A percentile compares a stretch with the other conserved stretches of the same genome.
Evolutionary conservation across 2,329 filamentous ascomycete species (phyloP).

Genomic region (Fusarium liriodendri): DNA sequence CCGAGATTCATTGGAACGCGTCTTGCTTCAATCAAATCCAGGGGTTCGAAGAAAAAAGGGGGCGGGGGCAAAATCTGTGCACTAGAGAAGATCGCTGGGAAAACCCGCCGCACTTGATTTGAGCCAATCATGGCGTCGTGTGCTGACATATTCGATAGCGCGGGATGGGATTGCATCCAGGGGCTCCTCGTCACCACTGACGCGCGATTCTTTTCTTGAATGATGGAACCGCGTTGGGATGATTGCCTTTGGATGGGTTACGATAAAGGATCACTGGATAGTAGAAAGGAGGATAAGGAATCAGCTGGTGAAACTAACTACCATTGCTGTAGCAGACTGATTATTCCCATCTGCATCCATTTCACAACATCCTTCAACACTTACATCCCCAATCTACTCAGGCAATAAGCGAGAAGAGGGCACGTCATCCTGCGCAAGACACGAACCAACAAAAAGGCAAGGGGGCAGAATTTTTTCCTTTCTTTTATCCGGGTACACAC

Average conservation of each 20-base stretch:
- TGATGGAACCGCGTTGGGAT: background rate
- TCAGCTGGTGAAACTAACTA: background rate
- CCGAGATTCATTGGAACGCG: conserved; percentile 9
- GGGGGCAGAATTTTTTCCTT: background rate
- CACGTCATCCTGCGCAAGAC: background rate
- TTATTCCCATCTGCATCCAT: background rate
- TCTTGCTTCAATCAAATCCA: background rate
- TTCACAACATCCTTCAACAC: background rate
- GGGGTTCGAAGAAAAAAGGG: conserved; percentile 2
- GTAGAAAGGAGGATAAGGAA: background rate
- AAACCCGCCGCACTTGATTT: background rate
- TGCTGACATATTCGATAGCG: conserved; percentile 1
- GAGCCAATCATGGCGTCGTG: background rate
- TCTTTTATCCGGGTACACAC: background rate
- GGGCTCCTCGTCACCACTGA: background rate
- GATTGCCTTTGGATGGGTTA: background rate
- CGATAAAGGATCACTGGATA: background rate
- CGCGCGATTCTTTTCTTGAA: background rate
- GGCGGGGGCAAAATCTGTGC: conserved; percentile 4
- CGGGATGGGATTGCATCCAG: background rate
- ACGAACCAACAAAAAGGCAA: background rate
- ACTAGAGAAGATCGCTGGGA: conserved; percentile 1
- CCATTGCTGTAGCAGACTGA: background rate
- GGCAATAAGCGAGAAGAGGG: background rate
- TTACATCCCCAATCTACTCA: background rate